Evolutionary conservation across 1,139 yeast species (phyloP).

Genomic region (Candida tropicalis): DNA sequence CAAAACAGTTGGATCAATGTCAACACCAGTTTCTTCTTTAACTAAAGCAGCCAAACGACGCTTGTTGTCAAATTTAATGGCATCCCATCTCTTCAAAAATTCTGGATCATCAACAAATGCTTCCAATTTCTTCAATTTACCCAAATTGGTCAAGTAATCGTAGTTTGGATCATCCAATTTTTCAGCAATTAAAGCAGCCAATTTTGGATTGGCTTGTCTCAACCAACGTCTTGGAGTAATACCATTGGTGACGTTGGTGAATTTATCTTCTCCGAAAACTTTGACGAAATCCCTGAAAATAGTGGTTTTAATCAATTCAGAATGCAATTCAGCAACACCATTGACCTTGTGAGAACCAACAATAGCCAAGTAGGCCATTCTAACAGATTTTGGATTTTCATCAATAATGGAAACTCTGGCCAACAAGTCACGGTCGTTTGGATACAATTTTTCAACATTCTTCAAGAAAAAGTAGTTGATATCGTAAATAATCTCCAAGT

Average conservation of each 20-base stretch:
- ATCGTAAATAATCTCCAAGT: slow-evolving; percentile 86
- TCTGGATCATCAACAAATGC: slow-evolving; percentile 65
- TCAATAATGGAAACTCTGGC: slow-evolving; percentile 81
- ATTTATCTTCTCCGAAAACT: slow-evolving; percentile 78
- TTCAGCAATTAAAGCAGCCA: slow-evolving; percentile 71
- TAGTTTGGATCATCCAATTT: slow-evolving; percentile 67
- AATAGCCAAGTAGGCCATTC: slow-evolving; percentile 92
- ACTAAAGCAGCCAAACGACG: slow-evolving; percentile 68
- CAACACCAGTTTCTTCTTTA: slow-evolving; percentile 66
- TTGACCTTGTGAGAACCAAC: slow-evolving; percentile 92
- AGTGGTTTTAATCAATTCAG: slow-evolving; percentile 86
- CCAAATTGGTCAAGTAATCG: slow-evolving; percentile 69
- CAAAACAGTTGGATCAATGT: slow-evolving; percentile 70
- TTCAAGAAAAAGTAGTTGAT: slow-evolving; percentile 82
- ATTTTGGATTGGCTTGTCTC: slow-evolving; percentile 85
- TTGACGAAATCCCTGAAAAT: slow-evolving; percentile 88
- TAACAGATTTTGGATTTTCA: slow-evolving; percentile 78
- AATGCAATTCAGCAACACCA: slow-evolving; percentile 95
- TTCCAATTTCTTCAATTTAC: slow-evolving; percentile 67
- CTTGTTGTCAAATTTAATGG: slow-evolving; percentile 73
- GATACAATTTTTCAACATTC: slow-evolving; percentile 73
- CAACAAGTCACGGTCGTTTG: slow-evolving; percentile 66
- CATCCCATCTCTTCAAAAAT: slow-evolving; percentile 73
- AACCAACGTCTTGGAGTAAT: slow-evolving; percentile 97
- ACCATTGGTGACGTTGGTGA: slow-evolving; percentile 93